These are phyloP conservation scores for Aspergillus persii DNA, from an alignment of 2,329 filamentous ascomycete species.

Conservation along the genomic window DNA sequence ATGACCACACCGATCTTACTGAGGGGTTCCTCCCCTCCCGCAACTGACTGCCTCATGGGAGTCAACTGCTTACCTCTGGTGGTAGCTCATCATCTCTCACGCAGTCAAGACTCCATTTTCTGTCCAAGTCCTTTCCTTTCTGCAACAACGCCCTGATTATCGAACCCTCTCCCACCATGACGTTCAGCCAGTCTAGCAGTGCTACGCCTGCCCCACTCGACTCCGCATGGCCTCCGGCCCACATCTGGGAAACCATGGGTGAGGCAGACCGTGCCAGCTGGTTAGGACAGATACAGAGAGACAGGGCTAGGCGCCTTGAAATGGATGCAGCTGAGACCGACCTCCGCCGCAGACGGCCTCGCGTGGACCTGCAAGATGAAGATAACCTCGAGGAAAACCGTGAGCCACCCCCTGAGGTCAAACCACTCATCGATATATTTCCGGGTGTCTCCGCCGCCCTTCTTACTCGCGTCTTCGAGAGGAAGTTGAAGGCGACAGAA, in stretches of 20 bases:
- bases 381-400: background rate
- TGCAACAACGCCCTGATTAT: background rate
- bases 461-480: too few species aligned
- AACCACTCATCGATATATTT: too few species aligned
- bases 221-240: background rate
- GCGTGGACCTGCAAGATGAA: background rate
- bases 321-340: background rate
- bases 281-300: background rate
- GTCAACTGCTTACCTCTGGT: background rate
- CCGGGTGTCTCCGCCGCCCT: too few species aligned
- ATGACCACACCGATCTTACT: too few species aligned
- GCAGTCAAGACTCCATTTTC: background rate
- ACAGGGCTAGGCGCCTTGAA: background rate
- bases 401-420: too few species aligned
- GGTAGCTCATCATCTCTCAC: background rate
- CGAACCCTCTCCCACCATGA: background rate
- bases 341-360: background rate
- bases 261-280: background rate
- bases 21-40: background rate
- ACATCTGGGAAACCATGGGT: background rate
- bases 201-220: background rate
- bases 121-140: background rate
- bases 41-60: background rate
- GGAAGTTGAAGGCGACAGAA: too few species aligned
- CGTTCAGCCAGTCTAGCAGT: background rate